A percentile compares a stretch with the other conserved stretches of the same genome.
phyloP scores from a whole-genome alignment of 495 filamentous ascomycete genomes.

The Podospora bellae-mahoneyi region DNA sequence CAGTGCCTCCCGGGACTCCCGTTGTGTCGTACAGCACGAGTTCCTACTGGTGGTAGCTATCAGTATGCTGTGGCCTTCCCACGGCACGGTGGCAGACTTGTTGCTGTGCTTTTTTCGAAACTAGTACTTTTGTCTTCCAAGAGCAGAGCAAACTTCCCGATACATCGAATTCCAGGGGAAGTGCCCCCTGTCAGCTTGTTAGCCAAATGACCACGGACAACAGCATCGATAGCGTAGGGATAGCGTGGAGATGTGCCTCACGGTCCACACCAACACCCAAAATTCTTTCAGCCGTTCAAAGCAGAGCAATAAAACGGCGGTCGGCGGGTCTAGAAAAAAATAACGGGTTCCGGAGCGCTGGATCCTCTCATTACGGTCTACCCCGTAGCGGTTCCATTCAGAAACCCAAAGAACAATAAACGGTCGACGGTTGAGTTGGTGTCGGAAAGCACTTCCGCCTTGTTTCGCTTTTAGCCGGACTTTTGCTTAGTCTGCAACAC shows the following conservation, averaged over 20 bases:
- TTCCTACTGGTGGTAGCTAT: background rate
- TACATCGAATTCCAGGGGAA: background rate
- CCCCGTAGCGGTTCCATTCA: too few species aligned
- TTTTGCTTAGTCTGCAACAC: background rate
- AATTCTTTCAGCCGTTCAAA: background rate
- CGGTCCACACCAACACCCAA: too few species aligned
- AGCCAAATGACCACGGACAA: background rate
- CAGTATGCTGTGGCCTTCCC: background rate
- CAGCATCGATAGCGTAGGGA: background rate
- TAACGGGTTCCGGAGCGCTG: background rate
- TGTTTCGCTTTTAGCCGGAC: background rate
- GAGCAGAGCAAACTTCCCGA: background rate
- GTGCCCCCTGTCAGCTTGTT: background rate
- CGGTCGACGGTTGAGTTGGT: background rate
- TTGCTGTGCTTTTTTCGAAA: background rate
- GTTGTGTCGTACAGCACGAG: background rate
- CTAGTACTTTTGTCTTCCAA: background rate
- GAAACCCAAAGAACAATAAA: too few species aligned
- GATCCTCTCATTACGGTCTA: background rate
- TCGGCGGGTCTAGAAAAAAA: background rate
- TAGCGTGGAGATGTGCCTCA: background rate
- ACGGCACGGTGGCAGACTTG: background rate
- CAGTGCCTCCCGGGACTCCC: background rate
- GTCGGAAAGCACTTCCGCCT: background rate
- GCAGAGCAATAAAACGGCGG: background rate